Evolutionary conservation across 2,329 filamentous ascomycete species (phyloP).

Genomic region (Sphaerulina vaccinii): DNA sequence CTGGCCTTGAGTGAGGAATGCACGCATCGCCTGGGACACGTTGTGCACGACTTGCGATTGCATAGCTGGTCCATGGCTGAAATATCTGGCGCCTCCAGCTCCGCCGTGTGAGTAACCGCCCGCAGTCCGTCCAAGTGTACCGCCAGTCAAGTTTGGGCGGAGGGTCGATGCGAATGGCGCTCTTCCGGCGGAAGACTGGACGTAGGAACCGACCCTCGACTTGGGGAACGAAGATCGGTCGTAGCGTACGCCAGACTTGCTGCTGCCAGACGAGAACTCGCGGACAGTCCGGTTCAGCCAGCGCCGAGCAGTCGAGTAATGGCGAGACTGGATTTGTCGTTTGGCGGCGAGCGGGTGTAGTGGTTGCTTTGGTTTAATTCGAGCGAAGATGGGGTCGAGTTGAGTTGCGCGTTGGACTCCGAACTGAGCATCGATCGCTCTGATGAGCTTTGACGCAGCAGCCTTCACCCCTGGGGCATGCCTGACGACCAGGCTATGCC

Average conservation of each 20-base stretch:
- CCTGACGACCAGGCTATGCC: constrained; percentile 39
- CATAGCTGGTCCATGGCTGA: constrained; percentile 80
- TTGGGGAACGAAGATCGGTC: constrained; percentile 55
- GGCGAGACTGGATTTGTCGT: constrained; percentile 62
- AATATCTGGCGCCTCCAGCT: constrained; percentile 74
- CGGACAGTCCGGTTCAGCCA: constrained; percentile 46
- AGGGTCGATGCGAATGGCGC: constrained; percentile 86
- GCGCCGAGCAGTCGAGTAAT: constrained; percentile 58
- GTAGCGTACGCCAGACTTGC: constrained; percentile 43
- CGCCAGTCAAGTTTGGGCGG: constrained; percentile 87
- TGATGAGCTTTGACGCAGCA: constrained; percentile 30
- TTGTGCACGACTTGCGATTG: constrained; percentile 91
- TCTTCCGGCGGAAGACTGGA: constrained; percentile 66
- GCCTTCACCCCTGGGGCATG: constrained; percentile 36
- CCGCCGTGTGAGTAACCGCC: constrained; percentile 81
- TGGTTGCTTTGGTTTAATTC: constrained; percentile 57
- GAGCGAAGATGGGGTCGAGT: constrained; percentile 60
- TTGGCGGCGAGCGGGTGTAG: constrained; percentile 62
- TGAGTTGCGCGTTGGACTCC: constrained; percentile 40
- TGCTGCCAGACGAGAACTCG: constrained; percentile 49
- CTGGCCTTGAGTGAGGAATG: constrained; percentile 87
- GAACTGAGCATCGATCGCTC: constrained; percentile 34
- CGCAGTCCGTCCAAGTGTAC: constrained; percentile 76
- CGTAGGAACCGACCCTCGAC: constrained; percentile 56
- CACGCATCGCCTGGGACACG: constrained; percentile 88